Percentiles rank a stretch among this genome's conserved stretches.
Conservation (phyloP, 2,329 filamentous ascomycete genomes). For the Metarhizium rileyi region DNA sequence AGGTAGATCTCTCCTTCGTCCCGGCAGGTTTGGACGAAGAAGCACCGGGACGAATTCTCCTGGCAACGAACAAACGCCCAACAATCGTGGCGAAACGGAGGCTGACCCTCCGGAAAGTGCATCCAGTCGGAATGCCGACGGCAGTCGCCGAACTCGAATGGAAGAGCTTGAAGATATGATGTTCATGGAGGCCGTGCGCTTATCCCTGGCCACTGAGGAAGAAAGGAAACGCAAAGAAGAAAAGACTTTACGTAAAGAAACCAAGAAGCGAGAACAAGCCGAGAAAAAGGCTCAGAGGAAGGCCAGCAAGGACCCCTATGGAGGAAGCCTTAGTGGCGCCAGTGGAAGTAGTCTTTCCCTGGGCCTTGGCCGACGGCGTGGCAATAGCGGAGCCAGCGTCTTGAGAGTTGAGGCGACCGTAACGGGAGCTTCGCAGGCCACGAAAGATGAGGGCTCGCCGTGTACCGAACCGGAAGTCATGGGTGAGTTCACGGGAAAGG, state of each 20-base stretch:
- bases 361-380: constrained; percentile 46
- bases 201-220: constrained; percentile 87
- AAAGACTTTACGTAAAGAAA: constrained; percentile 52
- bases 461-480: constrained; percentile 19
- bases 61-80: constrained; percentile 11
- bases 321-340: constrained; percentile 28
- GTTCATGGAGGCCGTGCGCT: constrained; percentile 91
- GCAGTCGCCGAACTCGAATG: constrained; percentile 43
- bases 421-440: constrained; percentile 30
- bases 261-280: constrained; percentile 77
- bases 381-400: constrained; percentile 51
- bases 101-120: constrained; percentile 15
- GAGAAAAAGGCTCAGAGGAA: constrained; percentile 70
- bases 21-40: constrained; percentile 48
- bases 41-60: constrained; percentile 26
- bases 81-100: constrained; percentile 12
- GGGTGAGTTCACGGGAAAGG: constrained; percentile 40
- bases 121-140: constrained; percentile 10
- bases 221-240: constrained; percentile 75
- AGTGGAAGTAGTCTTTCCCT: constrained; percentile 58
- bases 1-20: constrained; percentile 34
- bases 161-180: constrained; percentile 95
- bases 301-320: constrained; percentile 28
- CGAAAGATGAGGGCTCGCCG: constrained; percentile 15
- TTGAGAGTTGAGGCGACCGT: constrained; percentile 46